phyloP scores from a whole-genome alignment of 495 filamentous ascomycete genomes.

The Ascodesmis nigricans region DNA sequence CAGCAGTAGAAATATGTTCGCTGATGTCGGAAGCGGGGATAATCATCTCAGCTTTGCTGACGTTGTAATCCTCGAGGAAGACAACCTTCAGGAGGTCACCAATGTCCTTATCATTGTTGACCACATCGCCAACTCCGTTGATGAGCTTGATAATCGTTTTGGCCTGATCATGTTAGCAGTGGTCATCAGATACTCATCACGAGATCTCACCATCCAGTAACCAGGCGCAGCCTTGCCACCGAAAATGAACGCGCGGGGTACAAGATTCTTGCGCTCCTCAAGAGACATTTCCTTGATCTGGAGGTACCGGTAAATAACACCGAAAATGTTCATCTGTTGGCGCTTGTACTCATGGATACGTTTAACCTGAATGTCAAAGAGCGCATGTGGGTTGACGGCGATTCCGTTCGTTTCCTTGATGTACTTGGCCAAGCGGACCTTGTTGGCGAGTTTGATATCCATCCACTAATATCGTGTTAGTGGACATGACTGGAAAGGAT shows the following conservation, averaged over 20 bases:
- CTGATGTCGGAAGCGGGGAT: slow-evolving; percentile 84
- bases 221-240: slow-evolving; percentile 94
- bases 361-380: slow-evolving; percentile 97
- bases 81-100: slow-evolving; percentile 91
- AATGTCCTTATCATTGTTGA: slow-evolving; percentile 79
- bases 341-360: slow-evolving; percentile 99
- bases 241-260: slow-evolving; percentile 88
- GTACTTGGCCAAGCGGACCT: slow-evolving; percentile 64
- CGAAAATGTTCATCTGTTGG: slow-evolving; percentile 97
- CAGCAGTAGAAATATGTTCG: slow-evolving; percentile 96
- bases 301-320: slow-evolving; percentile 87
- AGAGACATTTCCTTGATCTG: slow-evolving; percentile 63
- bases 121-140: slow-evolving; percentile 72
- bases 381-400: slow-evolving; percentile 60
- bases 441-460: slow-evolving; percentile 32
- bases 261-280: slow-evolving; percentile 68
- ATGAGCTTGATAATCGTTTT: slow-evolving; percentile 96
- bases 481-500: slow-evolving; percentile 27
- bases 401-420: slow-evolving; percentile 63
- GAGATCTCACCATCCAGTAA: slow-evolving; percentile 61
- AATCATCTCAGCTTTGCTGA: slow-evolving; percentile 96
- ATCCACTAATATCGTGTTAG: slow-evolving; percentile 14
- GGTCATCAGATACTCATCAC: too few relatives aligned
- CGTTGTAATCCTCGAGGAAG: slow-evolving; percentile 96
- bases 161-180: too few relatives aligned